Evolutionary conservation across 352 stramenopile species (phyloP).

Genomic region (Phytophthora lateralis): DNA sequence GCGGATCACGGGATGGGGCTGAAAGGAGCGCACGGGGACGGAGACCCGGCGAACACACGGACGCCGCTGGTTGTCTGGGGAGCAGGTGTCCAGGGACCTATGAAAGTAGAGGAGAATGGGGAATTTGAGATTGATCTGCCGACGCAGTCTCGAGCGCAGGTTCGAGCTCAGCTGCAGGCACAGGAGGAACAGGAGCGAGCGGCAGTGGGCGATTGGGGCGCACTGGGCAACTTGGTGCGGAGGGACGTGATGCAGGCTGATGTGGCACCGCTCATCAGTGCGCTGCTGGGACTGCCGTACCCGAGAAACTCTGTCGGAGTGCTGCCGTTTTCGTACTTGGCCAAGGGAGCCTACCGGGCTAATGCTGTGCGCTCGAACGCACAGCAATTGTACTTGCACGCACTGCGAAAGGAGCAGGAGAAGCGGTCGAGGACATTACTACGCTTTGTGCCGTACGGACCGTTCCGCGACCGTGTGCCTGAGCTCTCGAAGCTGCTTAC

Average conservation of each 20-base stretch:
- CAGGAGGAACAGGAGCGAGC: slow-evolving; percentile 54
- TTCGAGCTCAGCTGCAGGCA: slow-evolving; percentile 60
- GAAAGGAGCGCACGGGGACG: slow-evolving; percentile 83
- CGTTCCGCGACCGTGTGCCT: slow-evolving; percentile 52
- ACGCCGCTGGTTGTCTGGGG: slow-evolving; percentile 84
- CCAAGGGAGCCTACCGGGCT: slow-evolving; percentile 64
- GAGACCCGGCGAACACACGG: slow-evolving; percentile 80
- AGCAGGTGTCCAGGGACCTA: slow-evolving; percentile 61
- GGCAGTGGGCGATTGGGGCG: slow-evolving; percentile 50
- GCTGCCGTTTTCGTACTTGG: slow-evolving; percentile 73
- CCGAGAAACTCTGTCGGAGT: slow-evolving; percentile 86
- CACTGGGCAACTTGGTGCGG: slow-evolving; percentile 49
- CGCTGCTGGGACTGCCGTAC: slow-evolving; percentile 74
- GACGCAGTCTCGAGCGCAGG: slow-evolving; percentile 68
- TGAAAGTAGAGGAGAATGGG: neutral
- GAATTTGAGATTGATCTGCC: slow-evolving; percentile 67
- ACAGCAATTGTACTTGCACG: slow-evolving; percentile 70
- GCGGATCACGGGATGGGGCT: slow-evolving; percentile 88
- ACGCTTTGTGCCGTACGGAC: slow-evolving; percentile 58
- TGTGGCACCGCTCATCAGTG: slow-evolving; percentile 75
- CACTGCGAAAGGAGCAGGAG: slow-evolving; percentile 66
- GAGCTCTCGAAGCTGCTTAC: slow-evolving; percentile 35
- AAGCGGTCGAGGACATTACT: slow-evolving; percentile 66
- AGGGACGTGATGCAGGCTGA: slow-evolving; percentile 89
- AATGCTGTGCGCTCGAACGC: slow-evolving; percentile 77